phyloP scores from a whole-genome alignment of 257 asterid genomes.

The Nicotiana benthamiana region DNA sequence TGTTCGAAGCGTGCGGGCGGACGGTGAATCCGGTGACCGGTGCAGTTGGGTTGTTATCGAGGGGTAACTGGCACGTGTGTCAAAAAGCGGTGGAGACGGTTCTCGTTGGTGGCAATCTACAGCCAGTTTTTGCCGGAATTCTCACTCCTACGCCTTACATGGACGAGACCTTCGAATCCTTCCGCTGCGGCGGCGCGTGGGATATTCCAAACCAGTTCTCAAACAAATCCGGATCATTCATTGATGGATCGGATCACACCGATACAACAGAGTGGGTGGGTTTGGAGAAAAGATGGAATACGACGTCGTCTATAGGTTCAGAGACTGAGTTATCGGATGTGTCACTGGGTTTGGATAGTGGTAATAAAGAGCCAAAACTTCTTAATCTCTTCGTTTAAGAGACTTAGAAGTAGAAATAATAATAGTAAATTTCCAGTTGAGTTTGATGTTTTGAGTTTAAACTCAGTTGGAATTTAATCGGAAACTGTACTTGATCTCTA shows the following conservation, averaged over 20 bases:
- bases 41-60: conserved; percentile 64
- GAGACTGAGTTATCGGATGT: conserved; percentile 37
- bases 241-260: not conserved
- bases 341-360: conserved; percentile 33
- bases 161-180: conserved; percentile 13
- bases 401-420: not conserved
- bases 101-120: conserved; percentile 49
- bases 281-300: conserved; percentile 12
- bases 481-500: not conserved
- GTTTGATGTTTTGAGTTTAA: conserved; percentile 7
- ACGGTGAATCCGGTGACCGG: conserved; percentile 85
- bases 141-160: conserved; percentile 3
- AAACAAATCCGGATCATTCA: conserved; percentile 4
- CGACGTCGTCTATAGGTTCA: conserved; percentile 31
- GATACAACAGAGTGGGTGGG: not conserved
- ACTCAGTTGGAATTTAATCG: conserved; percentile 5
- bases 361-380: conserved; percentile 61
- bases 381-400: conserved; percentile 63
- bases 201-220: not conserved
- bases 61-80: conserved; percentile 75
- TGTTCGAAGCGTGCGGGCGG: conserved; percentile 87
- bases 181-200: conserved; percentile 2
- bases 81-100: conserved; percentile 71
- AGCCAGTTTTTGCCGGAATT: conserved; percentile 19
- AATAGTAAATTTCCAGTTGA: not conserved